Evolutionary conservation across 2,329 filamentous ascomycete genomes (phyloP).

Genomic region (Pseudogymnoascus sp.): DNA sequence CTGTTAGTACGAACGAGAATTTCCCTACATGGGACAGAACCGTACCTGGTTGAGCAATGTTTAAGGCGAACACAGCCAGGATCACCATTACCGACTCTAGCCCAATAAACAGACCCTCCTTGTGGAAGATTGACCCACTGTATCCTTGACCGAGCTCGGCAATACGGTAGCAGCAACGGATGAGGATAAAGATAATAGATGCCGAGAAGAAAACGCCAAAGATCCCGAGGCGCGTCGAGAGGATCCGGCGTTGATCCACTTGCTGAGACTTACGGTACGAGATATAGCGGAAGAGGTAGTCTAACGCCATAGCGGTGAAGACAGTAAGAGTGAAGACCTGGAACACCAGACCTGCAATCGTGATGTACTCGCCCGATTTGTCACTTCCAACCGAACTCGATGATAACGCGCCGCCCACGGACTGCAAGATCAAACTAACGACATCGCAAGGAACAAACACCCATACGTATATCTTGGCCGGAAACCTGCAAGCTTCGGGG

Average conservation of each 20-base stretch:
- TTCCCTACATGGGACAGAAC: constrained; percentile 10
- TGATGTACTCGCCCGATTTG: constrained; percentile 49
- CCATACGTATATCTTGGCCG: constrained; percentile 30
- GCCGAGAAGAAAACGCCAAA: constrained; percentile 51
- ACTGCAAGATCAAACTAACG: constrained; percentile 54
- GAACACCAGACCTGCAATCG: constrained; percentile 55
- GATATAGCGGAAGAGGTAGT: constrained; percentile 16
- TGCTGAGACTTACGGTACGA: constrained; percentile 11
- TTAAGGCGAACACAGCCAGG: constrained; percentile 40
- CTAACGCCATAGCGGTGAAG: constrained; percentile 44
- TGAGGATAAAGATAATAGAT: constrained; percentile 56
- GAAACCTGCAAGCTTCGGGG: constrained; percentile 41
- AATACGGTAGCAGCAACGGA: constrained; percentile 58
- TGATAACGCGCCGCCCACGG: constrained; percentile 51
- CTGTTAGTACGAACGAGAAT: constrained; percentile 13
- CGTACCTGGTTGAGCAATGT: constrained; percentile 24
- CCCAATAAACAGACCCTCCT: constrained; percentile 50
- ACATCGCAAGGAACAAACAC: constrained; percentile 58
- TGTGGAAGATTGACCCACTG: constrained; percentile 48
- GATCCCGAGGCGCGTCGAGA: constrained; percentile 39
- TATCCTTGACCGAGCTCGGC: constrained; percentile 61
- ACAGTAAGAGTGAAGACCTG: constrained; percentile 52
- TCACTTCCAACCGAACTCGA: constrained; percentile 44
- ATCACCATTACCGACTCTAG: constrained; percentile 51
- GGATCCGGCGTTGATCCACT: constrained; percentile 31